Evolutionary conservation across 2,329 filamentous ascomycete genomes (phyloP).

Genomic region (Chrysoporthe puriensis): DNA sequence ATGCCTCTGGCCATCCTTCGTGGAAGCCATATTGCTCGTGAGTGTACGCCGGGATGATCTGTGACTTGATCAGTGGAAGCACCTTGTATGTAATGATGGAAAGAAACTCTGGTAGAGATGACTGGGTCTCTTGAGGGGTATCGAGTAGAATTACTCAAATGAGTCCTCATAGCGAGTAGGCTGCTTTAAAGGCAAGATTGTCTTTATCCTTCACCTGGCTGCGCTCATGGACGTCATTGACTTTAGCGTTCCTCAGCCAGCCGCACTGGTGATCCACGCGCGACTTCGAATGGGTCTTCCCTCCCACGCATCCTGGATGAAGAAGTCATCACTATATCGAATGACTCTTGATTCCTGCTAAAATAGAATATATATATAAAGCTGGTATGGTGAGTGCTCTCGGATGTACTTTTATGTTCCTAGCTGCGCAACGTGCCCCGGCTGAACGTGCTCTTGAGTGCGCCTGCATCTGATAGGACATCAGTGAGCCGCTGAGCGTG

Average conservation of each 20-base stretch:
- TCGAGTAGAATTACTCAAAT: not conserved
- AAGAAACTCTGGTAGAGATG: not conserved
- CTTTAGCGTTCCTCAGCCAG: conserved; percentile 8
- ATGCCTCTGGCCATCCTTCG: conserved; percentile 42
- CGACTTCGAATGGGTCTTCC: not conserved
- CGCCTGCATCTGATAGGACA: not conserved
- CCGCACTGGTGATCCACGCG: not conserved
- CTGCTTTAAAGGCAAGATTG: not conserved
- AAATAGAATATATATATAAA: too few species aligned
- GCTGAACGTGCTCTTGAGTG: not conserved
- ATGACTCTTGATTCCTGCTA: not conserved
- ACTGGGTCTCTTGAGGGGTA: not conserved
- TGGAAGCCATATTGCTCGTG: not conserved
- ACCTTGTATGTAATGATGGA: not conserved
- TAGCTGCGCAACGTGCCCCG: not conserved
- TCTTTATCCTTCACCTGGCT: not conserved
- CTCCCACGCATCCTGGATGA: not conserved
- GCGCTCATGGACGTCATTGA: conserved; percentile 23
- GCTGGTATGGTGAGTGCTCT: not conserved
- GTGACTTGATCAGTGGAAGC: not conserved
- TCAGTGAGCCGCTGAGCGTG: not conserved
- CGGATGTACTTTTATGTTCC: not conserved
- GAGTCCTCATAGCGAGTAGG: not conserved
- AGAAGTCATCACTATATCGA: not conserved
- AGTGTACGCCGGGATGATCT: not conserved